Conservation (phyloP, 164 flowering plant species). For the Annona cherimola region DNA sequence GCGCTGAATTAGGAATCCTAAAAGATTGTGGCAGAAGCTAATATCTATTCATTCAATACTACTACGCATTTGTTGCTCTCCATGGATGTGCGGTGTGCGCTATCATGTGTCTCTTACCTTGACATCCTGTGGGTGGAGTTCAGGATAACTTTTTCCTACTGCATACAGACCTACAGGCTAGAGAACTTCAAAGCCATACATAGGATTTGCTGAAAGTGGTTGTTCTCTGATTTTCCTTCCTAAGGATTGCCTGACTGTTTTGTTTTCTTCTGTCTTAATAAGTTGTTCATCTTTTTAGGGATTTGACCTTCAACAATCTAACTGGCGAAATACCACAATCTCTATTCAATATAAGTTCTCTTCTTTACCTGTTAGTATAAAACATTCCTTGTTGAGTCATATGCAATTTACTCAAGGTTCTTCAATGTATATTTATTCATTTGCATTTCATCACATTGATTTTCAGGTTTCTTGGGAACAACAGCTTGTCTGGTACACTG, state of each 20-base stretch:
- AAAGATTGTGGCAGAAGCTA: no score
- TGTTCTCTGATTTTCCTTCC: no score
- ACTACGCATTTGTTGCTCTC: no score
- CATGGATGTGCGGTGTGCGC: no score
- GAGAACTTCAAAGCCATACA: no score
- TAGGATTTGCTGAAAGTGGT: no score
- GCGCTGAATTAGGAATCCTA: no score
- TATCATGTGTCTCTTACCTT: no score
- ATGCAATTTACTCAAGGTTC: background rate
- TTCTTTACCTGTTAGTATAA: conserved; percentile 48
- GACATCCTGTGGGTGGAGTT: no score
- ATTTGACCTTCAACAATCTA: conserved; percentile 79
- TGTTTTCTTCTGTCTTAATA: background rate
- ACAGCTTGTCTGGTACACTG: conserved; percentile 47
- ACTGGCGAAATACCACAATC: conserved; percentile 49
- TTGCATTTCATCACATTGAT: background rate
- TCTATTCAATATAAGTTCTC: conserved; percentile 50
- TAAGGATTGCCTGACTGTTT: background rate
- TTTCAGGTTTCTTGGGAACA: conserved; percentile 73
- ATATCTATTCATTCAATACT: no score
- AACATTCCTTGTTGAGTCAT: background rate
- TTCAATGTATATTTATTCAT: background rate
- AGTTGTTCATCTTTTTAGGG: conserved; percentile 32
- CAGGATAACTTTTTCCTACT: no score
- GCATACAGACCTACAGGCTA: no score